Percentiles rank a stretch among this genome's conserved stretches.
Conservation (phyloP, 441 rosid genomes). For the Populus tomentosa region DNA sequence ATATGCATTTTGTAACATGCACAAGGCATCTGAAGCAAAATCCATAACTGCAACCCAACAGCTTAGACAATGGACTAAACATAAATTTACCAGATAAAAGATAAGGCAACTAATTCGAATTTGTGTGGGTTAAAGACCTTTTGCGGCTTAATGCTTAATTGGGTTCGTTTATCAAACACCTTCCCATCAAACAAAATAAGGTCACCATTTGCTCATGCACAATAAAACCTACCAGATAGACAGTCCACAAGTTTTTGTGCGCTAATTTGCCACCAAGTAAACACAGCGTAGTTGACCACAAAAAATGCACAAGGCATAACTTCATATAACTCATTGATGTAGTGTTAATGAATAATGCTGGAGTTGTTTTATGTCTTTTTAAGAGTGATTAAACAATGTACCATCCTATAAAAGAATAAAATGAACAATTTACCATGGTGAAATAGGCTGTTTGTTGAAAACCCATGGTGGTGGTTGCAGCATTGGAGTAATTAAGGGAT, state of each 20-base stretch:
- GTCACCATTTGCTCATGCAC: not conserved
- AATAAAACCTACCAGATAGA: not conserved
- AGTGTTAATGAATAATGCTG: not conserved
- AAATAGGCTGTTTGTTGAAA: slow-evolving; percentile 55
- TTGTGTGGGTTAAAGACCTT: not conserved
- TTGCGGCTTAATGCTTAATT: not conserved
- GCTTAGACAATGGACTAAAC: not conserved
- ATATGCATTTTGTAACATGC: not conserved
- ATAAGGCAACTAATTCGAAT: not conserved
- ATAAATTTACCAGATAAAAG: not conserved
- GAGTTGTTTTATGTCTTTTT: not conserved
- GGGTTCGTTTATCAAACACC: slow-evolving; percentile 14
- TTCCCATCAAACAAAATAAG: not conserved
- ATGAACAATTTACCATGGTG: slow-evolving; percentile 55
- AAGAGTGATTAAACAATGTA: not conserved
- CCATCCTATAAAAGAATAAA: not conserved
- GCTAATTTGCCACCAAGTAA: not conserved
- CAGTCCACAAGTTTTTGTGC: not conserved
- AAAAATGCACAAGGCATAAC: not conserved
- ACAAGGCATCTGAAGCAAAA: not conserved
- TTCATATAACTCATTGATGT: not conserved
- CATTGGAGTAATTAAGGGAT: slow-evolving; percentile 33
- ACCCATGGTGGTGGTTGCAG: slow-evolving; percentile 33
- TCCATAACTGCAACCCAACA: not conserved
- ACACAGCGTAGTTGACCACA: not conserved